Percentiles rank a stretch among this genome's conserved stretches.
Evolutionary conservation across 371 early-diverging fungal species (phyloP).

Genomic region (Rhizopus microsporus): DNA sequence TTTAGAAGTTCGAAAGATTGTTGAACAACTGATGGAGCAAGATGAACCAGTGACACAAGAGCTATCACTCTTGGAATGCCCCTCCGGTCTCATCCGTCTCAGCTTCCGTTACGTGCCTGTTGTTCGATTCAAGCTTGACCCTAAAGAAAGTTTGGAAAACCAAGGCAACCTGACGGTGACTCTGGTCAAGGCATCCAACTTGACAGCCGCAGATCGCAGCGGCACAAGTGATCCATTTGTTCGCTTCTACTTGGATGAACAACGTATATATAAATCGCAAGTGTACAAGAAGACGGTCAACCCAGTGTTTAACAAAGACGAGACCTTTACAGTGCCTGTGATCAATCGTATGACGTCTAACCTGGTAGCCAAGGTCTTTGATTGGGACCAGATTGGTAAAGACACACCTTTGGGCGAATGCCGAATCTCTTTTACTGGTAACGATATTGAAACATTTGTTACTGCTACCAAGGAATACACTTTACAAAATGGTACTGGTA

Average conservation of each 20-base stretch:
- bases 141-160: constrained; percentile 50
- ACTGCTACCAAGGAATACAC: constrained; percentile 35
- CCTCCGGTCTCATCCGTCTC: constrained; percentile 34
- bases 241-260: constrained; percentile 71
- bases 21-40: constrained; percentile 17
- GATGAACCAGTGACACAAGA: constrained; percentile 29
- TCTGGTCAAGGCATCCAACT: constrained; percentile 42
- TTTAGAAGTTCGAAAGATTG: constrained; percentile 32
- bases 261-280: constrained; percentile 79
- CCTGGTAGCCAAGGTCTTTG: constrained; percentile 68
- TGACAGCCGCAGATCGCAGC: constrained; percentile 53
- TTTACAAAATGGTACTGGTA: constrained; percentile 22
- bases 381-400: constrained; percentile 81
- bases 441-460: constrained; percentile 40
- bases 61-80: constrained; percentile 26
- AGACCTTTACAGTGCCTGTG: constrained; percentile 71
- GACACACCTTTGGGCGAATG: constrained; percentile 57
- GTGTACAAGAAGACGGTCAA: constrained; percentile 78
- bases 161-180: constrained; percentile 53
- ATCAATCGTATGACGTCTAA: constrained; percentile 51
- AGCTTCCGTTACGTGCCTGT: constrained; percentile 44
- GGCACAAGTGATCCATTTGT: constrained; percentile 86
- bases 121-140: constrained; percentile 48
- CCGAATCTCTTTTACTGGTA: constrained; percentile 32
- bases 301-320: constrained; percentile 76